phyloP scores from a whole-genome alignment of 331 rosid species.

The Malus hybrid region DNA sequence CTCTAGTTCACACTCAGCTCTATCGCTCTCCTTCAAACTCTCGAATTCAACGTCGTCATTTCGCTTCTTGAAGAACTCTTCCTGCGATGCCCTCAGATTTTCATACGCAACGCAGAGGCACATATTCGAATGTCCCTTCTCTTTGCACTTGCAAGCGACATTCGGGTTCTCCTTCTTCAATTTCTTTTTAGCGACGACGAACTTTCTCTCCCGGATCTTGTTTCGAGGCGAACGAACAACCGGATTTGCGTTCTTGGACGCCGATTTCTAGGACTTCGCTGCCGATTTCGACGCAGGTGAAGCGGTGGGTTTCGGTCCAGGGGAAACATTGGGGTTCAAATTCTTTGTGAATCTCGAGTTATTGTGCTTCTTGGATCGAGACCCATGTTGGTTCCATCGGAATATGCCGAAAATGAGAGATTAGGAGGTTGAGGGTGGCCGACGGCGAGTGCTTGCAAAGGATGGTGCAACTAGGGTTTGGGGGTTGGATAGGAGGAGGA shows the following conservation, averaged over 20 bases:
- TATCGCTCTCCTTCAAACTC: too few species aligned
- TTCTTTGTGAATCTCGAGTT: slow-evolving; percentile 35
- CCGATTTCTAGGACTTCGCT: too few species aligned
- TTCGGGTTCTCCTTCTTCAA: slow-evolving; percentile 28
- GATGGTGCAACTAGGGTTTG: too few species aligned
- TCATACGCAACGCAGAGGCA: slow-evolving; percentile 72
- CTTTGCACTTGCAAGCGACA: slow-evolving; percentile 55
- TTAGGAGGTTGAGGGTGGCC: too few species aligned
- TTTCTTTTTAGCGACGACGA: slow-evolving; percentile 66
- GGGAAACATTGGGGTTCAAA: slow-evolving; percentile 52
- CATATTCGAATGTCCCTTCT: slow-evolving; percentile 31
- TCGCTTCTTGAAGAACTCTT: too few species aligned
- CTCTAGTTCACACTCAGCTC: too few species aligned
- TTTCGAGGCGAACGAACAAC: slow-evolving; percentile 33
- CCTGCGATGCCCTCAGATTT: slow-evolving; percentile 45
- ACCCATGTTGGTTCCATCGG: slow-evolving; percentile 17
- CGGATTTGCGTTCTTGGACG: slow-evolving; percentile 29
- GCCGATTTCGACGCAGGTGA: slow-evolving; percentile 42
- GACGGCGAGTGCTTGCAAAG: too few species aligned
- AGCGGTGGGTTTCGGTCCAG: slow-evolving; percentile 21
- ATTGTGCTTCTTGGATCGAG: slow-evolving; percentile 46
- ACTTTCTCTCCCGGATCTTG: slow-evolving; percentile 64
- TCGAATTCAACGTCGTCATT: too few species aligned
- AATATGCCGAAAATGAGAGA: too few species aligned
- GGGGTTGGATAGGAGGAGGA: too few species aligned